Percentiles rank a stretch among this genome's conserved stretches.
Conservation (phyloP, 2,329 filamentous ascomycete species). For the Colletotrichum cordylinicola region DNA sequence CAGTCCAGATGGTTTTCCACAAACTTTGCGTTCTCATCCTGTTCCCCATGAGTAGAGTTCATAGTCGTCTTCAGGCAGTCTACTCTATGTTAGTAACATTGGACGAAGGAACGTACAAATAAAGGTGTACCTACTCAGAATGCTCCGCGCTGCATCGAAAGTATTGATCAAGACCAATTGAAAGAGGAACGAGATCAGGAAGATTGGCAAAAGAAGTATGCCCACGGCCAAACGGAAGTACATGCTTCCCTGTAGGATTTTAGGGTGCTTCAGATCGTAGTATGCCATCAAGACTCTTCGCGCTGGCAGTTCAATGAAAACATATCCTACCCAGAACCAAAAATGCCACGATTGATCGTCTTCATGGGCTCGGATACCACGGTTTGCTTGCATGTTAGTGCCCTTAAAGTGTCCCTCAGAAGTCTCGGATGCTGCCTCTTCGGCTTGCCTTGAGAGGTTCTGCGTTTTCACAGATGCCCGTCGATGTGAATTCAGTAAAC, state of each 20-base stretch:
- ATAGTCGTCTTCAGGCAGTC: background rate
- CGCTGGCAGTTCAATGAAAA: background rate
- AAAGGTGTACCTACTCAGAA: background rate
- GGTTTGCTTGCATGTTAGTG: background rate
- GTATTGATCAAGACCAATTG: background rate
- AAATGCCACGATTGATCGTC: background rate
- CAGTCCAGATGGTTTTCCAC: background rate
- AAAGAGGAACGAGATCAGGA: background rate
- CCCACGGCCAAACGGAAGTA: background rate
- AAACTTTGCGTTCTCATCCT: background rate
- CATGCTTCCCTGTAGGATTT: background rate
- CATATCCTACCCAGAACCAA: background rate
- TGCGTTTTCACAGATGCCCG: background rate
- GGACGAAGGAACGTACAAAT: fast-evolving
- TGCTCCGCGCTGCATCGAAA: background rate
- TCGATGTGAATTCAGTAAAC: fast-evolving
- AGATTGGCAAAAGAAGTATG: background rate
- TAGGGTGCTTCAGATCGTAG: background rate
- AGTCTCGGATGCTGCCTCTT: background rate
- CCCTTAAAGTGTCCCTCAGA: background rate
- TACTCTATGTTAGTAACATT: background rate
- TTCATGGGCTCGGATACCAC: background rate
- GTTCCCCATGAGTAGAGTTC: background rate
- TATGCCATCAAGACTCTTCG: background rate
- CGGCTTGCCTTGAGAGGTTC: background rate